phyloP scores from a whole-genome alignment of 345 rosid genomes.

The Lumnitzera littorea region DNA sequence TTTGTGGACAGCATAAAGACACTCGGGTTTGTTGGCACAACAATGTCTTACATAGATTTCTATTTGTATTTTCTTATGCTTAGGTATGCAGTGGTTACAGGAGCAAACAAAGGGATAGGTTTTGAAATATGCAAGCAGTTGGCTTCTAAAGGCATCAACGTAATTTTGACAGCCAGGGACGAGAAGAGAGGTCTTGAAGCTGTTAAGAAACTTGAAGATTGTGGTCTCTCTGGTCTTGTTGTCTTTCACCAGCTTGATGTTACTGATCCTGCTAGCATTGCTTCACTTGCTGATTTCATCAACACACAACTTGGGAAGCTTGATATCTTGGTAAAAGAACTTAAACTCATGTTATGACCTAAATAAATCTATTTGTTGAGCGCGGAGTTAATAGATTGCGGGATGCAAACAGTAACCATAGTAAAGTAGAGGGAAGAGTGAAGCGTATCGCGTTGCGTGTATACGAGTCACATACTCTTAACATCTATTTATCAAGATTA shows the following conservation, averaged over 20 bases:
- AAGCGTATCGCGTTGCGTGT: too few species aligned
- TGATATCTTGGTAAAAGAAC: constrained; percentile 27
- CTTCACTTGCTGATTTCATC: constrained; percentile 24
- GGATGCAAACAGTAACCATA: too few species aligned
- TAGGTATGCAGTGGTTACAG: constrained; percentile 12
- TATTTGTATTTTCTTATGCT: not conserved
- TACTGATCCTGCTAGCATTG: constrained; percentile 14
- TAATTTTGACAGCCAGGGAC: constrained; percentile 18
- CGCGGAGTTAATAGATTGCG: too few species aligned
- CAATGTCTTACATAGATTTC: not conserved
- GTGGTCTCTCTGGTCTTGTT: constrained; percentile 7
- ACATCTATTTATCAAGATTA: too few species aligned
- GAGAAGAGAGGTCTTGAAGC: constrained; percentile 30
- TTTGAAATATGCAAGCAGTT: constrained; percentile 13
- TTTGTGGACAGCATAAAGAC: not conserved
- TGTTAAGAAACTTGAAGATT: constrained; percentile 12
- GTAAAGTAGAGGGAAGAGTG: too few species aligned
- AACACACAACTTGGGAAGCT: constrained; percentile 25
- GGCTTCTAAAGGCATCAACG: constrained; percentile 15
- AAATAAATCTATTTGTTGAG: not conserved
- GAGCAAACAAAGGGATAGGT: constrained; percentile 19
- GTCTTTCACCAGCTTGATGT: constrained; percentile 38
- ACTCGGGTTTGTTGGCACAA: too few species aligned
- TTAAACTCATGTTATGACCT: not conserved
- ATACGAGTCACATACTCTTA: too few species aligned